These are phyloP conservation scores for Ganoderma lingzhi DNA, from an alignment of 1,284 basidiomycete genomes.

Conservation along the genomic window DNA sequence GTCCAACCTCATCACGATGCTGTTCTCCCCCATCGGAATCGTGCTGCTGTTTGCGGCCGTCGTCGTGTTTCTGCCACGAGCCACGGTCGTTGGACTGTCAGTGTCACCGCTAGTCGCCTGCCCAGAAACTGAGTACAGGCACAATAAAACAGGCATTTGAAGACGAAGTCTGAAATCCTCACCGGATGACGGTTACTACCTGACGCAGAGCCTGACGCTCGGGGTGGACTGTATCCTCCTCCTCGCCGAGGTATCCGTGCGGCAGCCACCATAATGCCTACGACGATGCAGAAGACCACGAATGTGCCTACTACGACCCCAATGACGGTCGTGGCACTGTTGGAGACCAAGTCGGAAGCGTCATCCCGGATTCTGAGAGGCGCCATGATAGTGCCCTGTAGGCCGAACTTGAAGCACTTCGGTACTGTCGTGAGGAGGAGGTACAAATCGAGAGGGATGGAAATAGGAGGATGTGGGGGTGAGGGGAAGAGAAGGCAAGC, in stretches of 20 bases:
- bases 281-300: background rate
- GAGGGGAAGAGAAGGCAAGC: background rate
- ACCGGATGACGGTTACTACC: background rate
- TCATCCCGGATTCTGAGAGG: background rate
- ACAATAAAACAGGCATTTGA: background rate
- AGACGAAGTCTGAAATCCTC: background rate
- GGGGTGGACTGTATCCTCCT: background rate
- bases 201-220: background rate
- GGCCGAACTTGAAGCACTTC: no score
- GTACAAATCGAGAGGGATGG: background rate
- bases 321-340: background rate
- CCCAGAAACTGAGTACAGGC: background rate
- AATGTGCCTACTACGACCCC: background rate
- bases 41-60: background rate
- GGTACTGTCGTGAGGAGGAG: background rate
- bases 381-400: no score
- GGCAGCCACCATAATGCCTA: background rate
- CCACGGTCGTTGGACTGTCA: no score
- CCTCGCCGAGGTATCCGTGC: no score
- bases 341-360: no score
- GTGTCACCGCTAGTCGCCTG: no score
- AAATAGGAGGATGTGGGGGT: background rate
- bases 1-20: background rate
- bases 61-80: background rate
- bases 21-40: background rate